Base-by-base conservation (phyloP, 2,329 filamentous ascomycete genomes). In the Diplodia corticola region DNA sequence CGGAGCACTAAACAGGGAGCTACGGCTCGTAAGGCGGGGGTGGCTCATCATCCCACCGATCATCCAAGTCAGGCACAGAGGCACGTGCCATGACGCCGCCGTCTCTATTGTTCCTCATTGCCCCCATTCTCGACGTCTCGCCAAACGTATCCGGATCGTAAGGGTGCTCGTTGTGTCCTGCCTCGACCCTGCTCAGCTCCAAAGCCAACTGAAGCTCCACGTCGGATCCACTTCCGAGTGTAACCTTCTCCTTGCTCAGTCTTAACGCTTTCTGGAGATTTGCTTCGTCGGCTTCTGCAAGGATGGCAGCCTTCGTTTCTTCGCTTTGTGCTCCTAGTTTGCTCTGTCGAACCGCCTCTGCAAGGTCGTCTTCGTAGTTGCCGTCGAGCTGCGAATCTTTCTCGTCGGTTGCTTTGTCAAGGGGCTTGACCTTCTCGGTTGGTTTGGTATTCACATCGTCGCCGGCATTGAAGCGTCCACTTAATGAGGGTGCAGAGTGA, bases 41-140 rank as follows among this genome's bases (percentile, higher is more conserved):
- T 44, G 57, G 57, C 44, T 61, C 57, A 28, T 49, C 40, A 5
- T 35, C 24, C 40, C 57, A 61, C 44, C n/a, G 40, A 28, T 3
- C 6, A 24, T 22, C 44, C 28, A 7, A 35, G 22, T 61, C 57
- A 28, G 40, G 57, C n/a, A 61, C 26, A n/a, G 44, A 20, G 44
- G 10, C 26, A 33, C 28, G 57, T 24, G 28, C 28, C 17, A n/a
- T 15, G 17, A n/a, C 22, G 17, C 17, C 28, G n/a, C 44, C 26
- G 10, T 24, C 40, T 17, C 26, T 44, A 49, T 61, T 20, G 17
- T 44, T 61, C 44, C 57, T 61, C 44, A 61, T 61, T 20, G 44
- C 40, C 3, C 57, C 57, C 63, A 64, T 64, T 28, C 37, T 53
- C n/a, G 50, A 55, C n/a, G 50, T 46, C 24, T 64, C 63, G 3